Conservation (phyloP, 1,139 yeast species). For the Wickerhamiella pararugosa region DNA sequence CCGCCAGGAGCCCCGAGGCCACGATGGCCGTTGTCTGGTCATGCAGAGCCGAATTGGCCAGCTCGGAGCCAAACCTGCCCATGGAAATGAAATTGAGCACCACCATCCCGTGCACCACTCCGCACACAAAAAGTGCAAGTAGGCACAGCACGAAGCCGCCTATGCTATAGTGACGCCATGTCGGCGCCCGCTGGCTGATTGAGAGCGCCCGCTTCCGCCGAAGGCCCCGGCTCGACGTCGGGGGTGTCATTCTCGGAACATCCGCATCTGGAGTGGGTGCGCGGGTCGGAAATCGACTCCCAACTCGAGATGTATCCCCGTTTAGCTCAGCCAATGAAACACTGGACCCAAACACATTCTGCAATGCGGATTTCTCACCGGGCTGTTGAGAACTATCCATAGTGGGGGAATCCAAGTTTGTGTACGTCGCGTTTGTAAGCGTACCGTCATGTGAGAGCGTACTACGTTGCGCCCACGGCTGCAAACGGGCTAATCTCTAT, state of each 20-base stretch:
- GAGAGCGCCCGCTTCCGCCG: constrained; percentile 6
- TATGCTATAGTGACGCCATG: background rate
- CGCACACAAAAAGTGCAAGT: constrained; percentile 20
- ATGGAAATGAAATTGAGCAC: constrained; percentile 16
- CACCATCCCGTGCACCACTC: constrained; percentile 24
- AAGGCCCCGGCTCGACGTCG: background rate
- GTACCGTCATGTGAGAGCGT: too few species aligned
- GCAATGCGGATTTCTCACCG: constrained; percentile 16
- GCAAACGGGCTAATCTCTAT: too few species aligned
- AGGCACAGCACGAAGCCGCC: constrained; percentile 6
- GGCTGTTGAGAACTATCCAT: background rate
- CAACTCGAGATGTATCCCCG: constrained; percentile 19
- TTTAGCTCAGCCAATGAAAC: constrained; percentile 26
- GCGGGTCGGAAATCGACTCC: constrained; percentile 8
- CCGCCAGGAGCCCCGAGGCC: constrained; percentile 38
- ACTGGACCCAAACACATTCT: constrained; percentile 27
- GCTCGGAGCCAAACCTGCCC: constrained; percentile 15
- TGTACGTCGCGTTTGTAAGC: too few species aligned
- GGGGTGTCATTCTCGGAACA: constrained; percentile 1
- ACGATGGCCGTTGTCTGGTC: constrained; percentile 17
- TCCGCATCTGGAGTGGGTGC: constrained; percentile 9
- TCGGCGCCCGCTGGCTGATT: constrained; percentile 2
- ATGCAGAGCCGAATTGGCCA: constrained; percentile 21
- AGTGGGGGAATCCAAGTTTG: too few species aligned
- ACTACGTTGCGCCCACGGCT: too few species aligned